A percentile compares a stretch with the other conserved stretches of the same genome.
phyloP scores from a whole-genome alignment of 2,329 filamentous ascomycete species.

The Blastomyces emzantsi region DNA sequence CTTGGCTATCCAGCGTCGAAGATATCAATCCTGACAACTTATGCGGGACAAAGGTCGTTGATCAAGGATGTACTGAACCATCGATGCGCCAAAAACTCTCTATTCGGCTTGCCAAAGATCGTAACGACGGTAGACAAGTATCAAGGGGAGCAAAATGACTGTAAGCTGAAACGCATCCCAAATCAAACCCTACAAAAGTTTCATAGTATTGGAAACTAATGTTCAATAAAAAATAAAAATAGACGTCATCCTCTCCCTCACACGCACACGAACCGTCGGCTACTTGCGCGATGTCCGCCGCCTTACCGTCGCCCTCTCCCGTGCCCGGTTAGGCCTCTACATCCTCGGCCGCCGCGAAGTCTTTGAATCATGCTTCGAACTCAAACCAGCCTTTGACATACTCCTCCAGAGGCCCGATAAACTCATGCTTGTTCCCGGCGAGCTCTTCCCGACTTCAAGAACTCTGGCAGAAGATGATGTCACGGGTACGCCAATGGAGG shows the following conservation, averaged over 20 bases:
- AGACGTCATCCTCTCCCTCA: constrained; percentile 92
- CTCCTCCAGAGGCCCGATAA: constrained; percentile 72
- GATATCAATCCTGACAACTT: constrained; percentile 87
- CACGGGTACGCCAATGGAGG: constrained; percentile 64
- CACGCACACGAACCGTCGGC: constrained; percentile 76
- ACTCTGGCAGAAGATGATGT: constrained; percentile 30
- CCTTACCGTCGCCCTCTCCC: constrained; percentile 87
- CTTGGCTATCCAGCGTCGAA: constrained; percentile 77
- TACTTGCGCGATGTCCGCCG: constrained; percentile 91
- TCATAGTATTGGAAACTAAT: neutral
- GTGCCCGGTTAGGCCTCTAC: constrained; percentile 84
- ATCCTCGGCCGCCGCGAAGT: constrained; percentile 80
- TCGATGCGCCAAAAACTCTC: constrained; percentile 68
- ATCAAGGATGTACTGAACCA: constrained; percentile 79
- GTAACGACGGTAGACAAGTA: constrained; percentile 98
- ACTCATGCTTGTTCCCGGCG: constrained; percentile 69
- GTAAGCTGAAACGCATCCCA: constrained; percentile 47
- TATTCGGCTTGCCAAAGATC: constrained; percentile 82
- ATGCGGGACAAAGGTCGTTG: constrained; percentile 82
- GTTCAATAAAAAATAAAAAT: neutral
- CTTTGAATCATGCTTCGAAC: constrained; percentile 81
- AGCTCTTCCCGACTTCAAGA: constrained; percentile 69
- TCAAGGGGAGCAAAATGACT: constrained; percentile 98
- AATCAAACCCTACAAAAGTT: neutral
- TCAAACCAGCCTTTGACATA: constrained; percentile 74